Conservation (phyloP, 108 stramenopile genomes). For the Skeletonema menzelii region DNA sequence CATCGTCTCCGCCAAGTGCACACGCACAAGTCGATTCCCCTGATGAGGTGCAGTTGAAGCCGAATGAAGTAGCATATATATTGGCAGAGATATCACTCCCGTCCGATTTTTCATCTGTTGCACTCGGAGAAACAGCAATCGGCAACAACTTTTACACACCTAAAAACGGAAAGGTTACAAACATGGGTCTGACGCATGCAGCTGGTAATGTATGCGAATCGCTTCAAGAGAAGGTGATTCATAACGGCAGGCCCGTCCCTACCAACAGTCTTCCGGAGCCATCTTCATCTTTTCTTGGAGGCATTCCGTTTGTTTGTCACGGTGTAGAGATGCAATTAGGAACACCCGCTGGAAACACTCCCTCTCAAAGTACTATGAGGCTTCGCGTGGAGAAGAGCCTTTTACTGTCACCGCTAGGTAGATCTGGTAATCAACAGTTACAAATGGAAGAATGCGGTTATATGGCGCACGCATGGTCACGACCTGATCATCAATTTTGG, state of each 20-base stretch:
- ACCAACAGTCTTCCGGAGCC: slow-evolving; percentile 13
- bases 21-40: neutral
- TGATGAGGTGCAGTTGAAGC: slow-evolving; percentile 20
- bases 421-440: slow-evolving; percentile 32
- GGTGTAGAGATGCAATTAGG: slow-evolving; percentile 53
- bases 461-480: slow-evolving; percentile 68
- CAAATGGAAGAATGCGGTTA: slow-evolving; percentile 84
- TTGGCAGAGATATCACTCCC: slow-evolving; percentile 41
- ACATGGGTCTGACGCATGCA: slow-evolving; percentile 47
- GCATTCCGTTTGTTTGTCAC: slow-evolving; percentile 69
- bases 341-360: slow-evolving; percentile 6
- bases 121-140: slow-evolving; percentile 11
- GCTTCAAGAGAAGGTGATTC: slow-evolving; percentile 6
- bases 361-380: slow-evolving; percentile 3
- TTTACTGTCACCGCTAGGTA: slow-evolving; percentile 31
- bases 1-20: neutral
- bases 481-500: slow-evolving; percentile 60
- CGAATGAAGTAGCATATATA: slow-evolving; percentile 28
- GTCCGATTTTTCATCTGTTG: slow-evolving; percentile 18
- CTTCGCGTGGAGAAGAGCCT: slow-evolving; percentile 19
- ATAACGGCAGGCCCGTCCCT: slow-evolving; percentile 38
- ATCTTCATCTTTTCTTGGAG: slow-evolving; percentile 50
- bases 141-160: slow-evolving; percentile 33
- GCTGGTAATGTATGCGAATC: slow-evolving; percentile 41
- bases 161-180: slow-evolving; percentile 36